Evolutionary conservation across 2,329 filamentous ascomycete species (phyloP), one percentile per base, ranked within the genome.

Genomic region (Ophiostoma sp.): DNA sequence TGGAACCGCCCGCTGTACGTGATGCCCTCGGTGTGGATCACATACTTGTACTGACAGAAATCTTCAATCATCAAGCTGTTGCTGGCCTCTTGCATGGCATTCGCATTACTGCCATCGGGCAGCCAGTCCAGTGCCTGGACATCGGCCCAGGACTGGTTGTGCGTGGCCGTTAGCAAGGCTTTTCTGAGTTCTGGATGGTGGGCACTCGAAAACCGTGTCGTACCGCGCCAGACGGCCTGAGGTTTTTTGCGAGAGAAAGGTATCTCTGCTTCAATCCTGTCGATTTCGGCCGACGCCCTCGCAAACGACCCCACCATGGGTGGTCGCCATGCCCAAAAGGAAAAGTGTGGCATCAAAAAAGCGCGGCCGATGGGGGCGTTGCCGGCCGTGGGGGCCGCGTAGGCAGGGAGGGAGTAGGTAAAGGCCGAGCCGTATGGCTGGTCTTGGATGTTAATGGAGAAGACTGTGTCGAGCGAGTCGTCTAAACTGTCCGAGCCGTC

Each of bases 371-470:
- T 73, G 39, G 73, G 73, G 19, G 71, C 71, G 42, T 69, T 71
- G 64, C 70, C 78, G 73, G 78, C 73, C 55, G 45, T 74, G 33
- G 75, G 75, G 71, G 55, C 74, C 64, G 28, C 74, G 70, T 15
- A 76, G 22, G 83, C 83, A 11, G 83, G 82, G 2, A 84, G 83
- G 11, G 83, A 80, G 79, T 87, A 87, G 11, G 83, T 83, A 78
- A 84, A 84, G 1, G 83, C 80, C 7, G 81, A 80, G 17, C 82
- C 77, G 36, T 80, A 79, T 31, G 85, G 85, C 52, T 83, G 83
- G 79, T 87, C 86, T 69, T 85, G 82, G 77, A 88, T 82, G 78
- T 84, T 84, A 76, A 89, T 81, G 42, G 85, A 81, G 77, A 90
- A 84, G 75, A 86, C 80, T 31, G 86, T 86, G 78, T 88, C 82